Evolutionary conservation across 2,329 filamentous ascomycete species (phyloP).

Genomic region (Cadophora luteo-olivacea): DNA sequence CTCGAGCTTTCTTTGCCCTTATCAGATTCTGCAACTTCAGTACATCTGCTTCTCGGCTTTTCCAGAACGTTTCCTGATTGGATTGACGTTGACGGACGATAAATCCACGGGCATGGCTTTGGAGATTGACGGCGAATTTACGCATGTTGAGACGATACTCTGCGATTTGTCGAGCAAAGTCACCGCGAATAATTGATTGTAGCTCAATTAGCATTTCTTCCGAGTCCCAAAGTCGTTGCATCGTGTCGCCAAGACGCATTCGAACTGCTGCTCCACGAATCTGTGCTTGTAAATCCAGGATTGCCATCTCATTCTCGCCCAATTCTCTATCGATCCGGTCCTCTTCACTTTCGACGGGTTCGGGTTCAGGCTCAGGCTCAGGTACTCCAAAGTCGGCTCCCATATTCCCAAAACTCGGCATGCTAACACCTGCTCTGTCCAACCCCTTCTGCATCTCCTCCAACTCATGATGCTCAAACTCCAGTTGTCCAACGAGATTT

Average conservation of each 20-base stretch:
- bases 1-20: slow-evolving; percentile 69
- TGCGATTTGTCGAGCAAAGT: slow-evolving; percentile 83
- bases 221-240: slow-evolving; percentile 89
- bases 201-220: slow-evolving; percentile 81
- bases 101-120: slow-evolving; percentile 80
- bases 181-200: slow-evolving; percentile 86
- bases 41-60: slow-evolving; percentile 73
- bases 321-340: slow-evolving; percentile 86
- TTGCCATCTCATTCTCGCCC: slow-evolving; percentile 72
- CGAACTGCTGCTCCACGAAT: slow-evolving; percentile 81
- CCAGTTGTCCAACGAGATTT: slow-evolving; percentile 92
- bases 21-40: slow-evolving; percentile 83
- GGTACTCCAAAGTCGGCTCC: slow-evolving; percentile 91
- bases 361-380: slow-evolving; percentile 75
- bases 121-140: slow-evolving; percentile 78
- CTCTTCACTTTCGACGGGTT: slow-evolving; percentile 84
- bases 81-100: slow-evolving; percentile 70
- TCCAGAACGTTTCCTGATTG: slow-evolving; percentile 71
- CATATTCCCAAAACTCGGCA: slow-evolving; percentile 99
- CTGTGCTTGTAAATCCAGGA: slow-evolving; percentile 86
- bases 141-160: slow-evolving; percentile 85
- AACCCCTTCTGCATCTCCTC: slow-evolving; percentile 97
- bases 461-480: slow-evolving; percentile 97
- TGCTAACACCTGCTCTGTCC: slow-evolving; percentile 91
- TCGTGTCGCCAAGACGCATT: slow-evolving; percentile 77